Evolutionary conservation across 73 alveolate genomes (phyloP), one percentile per base, ranked within the genome.

Genomic region (Paramecium octaurelia): DNA sequence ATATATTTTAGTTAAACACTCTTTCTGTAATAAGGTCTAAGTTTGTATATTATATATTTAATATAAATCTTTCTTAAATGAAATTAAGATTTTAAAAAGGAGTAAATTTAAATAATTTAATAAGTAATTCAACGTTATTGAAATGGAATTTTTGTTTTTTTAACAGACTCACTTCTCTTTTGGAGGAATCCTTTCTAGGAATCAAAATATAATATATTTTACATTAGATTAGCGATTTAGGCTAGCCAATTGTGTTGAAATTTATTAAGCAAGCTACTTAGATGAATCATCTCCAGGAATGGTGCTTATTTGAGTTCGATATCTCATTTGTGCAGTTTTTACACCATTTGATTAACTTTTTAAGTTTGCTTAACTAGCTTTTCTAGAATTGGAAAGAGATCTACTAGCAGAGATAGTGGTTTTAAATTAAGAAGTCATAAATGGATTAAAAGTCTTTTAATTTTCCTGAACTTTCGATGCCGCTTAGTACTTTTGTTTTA

Each of bases 321-420:
- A 64, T 64, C 84, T 64, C 46, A 34, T 12, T 64, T 64, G 14
- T 12, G 84, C 84, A 4, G 84, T 64, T 34, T 64, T 64, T 2
- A 34, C 20, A 12, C 46, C 27, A 10, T 12, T 31, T 2, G 84
- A 14, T 34, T 64, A 27, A 64, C 31, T 64, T 34, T 64, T 48
- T 4, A 80, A 16, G 10, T 80, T 40, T 0, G 46, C 70, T 46
- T 80, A 48, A 18, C 91, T 80, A 11, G 91, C 27, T 35, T 80
- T 80, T 44, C 91, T 34, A 10, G 91, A 80, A 80, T 80, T 80
- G 9, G 91, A 80, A 23, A 80, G 75, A 31, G 91, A 80, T 80
- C 91, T 80, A 80, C 76, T 80, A 23, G 64, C 27, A 29, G 87
- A 29, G 12, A 73, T 9, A 73, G 60, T 36, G 38, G 20, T 35